Conservation (phyloP, 306 rosid species). For the Ceratonia siliqua region DNA sequence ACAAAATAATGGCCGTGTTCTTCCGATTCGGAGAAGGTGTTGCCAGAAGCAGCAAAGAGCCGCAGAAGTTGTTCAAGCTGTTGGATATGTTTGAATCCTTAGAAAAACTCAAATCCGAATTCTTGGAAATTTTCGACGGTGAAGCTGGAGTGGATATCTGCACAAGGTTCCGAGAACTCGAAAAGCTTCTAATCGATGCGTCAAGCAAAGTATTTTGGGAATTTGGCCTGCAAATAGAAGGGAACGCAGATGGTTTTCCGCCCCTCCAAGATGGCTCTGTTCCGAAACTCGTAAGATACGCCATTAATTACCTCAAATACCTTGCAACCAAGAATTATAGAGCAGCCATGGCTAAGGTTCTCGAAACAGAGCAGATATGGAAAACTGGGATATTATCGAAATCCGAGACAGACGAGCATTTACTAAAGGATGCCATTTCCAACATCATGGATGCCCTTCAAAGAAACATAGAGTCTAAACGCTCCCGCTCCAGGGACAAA, state of each 20-base stretch:
- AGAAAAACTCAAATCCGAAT: constrained; percentile 55
- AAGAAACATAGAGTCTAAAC: constrained; percentile 73
- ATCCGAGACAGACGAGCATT: constrained; percentile 45
- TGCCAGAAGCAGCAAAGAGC: constrained; percentile 79
- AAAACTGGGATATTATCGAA: constrained; percentile 49
- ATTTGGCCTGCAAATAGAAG: constrained; percentile 85
- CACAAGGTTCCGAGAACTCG: constrained; percentile 63
- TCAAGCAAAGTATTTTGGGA: constrained; percentile 85
- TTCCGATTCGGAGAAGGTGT: constrained; percentile 88
- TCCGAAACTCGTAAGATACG: constrained; percentile 76
- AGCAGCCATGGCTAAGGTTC: constrained; percentile 63
- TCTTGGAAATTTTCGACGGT: constrained; percentile 55
- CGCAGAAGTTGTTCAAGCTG: constrained; percentile 80
- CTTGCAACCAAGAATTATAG: constrained; percentile 58
- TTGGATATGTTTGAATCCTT: constrained; percentile 79
- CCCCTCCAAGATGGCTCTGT: constrained; percentile 79
- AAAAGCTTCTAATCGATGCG: constrained; percentile 76
- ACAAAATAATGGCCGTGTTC: constrained; percentile 92
- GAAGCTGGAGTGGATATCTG: constrained; percentile 71
- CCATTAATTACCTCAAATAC: constrained; percentile 77
- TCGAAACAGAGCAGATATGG: constrained; percentile 78
- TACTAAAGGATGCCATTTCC: constrained; percentile 56
- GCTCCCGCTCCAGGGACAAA: constrained; percentile 57
- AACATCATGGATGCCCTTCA: constrained; percentile 82
- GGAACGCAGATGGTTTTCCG: constrained; percentile 64